Evolutionary conservation across 2,329 filamentous ascomycete genomes (phyloP).

Genomic region (Whalleya microplaca): DNA sequence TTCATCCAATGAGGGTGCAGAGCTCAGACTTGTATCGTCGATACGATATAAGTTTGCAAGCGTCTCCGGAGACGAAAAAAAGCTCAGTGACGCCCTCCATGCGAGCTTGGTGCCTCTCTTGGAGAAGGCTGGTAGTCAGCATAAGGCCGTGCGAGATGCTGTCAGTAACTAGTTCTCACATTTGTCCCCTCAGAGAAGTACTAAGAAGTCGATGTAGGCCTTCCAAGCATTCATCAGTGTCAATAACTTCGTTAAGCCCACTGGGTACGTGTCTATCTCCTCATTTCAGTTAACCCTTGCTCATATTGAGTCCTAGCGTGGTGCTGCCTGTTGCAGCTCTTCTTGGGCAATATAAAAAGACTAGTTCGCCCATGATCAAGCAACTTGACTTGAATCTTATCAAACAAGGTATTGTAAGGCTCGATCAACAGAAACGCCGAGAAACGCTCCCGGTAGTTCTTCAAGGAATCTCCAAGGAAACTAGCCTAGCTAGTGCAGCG

Average conservation of each 20-base stretch:
- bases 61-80: slow-evolving; percentile 76
- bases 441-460: slow-evolving; percentile 73
- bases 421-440: slow-evolving; percentile 63
- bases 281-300: not conserved
- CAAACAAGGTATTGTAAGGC: slow-evolving; percentile 71
- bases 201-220: slow-evolving; percentile 42
- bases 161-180: slow-evolving; percentile 22
- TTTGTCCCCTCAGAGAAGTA: not conserved
- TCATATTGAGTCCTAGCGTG: slow-evolving; percentile 50
- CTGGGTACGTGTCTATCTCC: slow-evolving; percentile 43
- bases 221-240: slow-evolving; percentile 56
- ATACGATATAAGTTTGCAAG: slow-evolving; percentile 40
- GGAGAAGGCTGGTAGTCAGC: slow-evolving; percentile 82
- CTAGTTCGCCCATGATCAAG: slow-evolving; percentile 73
- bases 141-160: slow-evolving; percentile 71
- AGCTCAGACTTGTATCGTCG: slow-evolving; percentile 39
- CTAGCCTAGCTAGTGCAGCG: slow-evolving; percentile 52
- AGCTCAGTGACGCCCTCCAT: slow-evolving; percentile 77
- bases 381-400: slow-evolving; percentile 90
- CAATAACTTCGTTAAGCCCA: slow-evolving; percentile 57
- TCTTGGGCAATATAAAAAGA: slow-evolving; percentile 86
- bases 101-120: slow-evolving; percentile 81
- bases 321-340: slow-evolving; percentile 83
- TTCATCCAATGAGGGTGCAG: slow-evolving; percentile 33
- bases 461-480: slow-evolving; percentile 65